Percentiles rank a stretch among this genome's conserved stretches.
Conservation (phyloP, 805 yeast genomes). For the Yamadazyma olivae region DNA sequence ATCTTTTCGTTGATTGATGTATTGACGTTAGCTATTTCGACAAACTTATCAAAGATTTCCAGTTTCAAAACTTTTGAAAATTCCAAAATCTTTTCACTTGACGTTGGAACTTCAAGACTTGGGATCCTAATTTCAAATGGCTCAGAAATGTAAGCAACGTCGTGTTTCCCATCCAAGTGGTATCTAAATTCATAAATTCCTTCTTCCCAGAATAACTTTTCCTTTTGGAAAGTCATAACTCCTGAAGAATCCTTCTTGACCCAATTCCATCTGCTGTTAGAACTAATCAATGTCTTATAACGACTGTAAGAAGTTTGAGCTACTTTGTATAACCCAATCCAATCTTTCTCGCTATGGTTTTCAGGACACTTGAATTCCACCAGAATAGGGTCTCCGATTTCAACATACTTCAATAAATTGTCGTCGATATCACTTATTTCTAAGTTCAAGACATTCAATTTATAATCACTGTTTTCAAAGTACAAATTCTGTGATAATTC, state of each 20-base stretch:
- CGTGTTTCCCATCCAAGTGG: constrained; percentile 64
- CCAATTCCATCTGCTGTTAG: constrained; percentile 66
- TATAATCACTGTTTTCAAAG: constrained; percentile 35
- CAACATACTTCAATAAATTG: constrained; percentile 14
- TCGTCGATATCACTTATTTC: constrained; percentile 9
- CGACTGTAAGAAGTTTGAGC: constrained; percentile 56
- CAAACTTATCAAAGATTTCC: constrained; percentile 29
- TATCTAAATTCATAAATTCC: constrained; percentile 76
- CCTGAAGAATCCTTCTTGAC: constrained; percentile 37
- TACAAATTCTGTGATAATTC: constrained; percentile 39
- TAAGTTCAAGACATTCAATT: constrained; percentile 23
- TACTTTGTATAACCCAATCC: constrained; percentile 75
- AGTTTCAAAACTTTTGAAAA: constrained; percentile 31
- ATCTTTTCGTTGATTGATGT: constrained; percentile 24
- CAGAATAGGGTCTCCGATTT: constrained; percentile 51
- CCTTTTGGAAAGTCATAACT: constrained; percentile 43
- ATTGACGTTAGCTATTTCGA: constrained; percentile 21
- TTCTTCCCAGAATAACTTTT: constrained; percentile 56
- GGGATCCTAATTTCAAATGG: constrained; percentile 61
- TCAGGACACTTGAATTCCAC: constrained; percentile 56
- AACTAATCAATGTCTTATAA: constrained; percentile 55
- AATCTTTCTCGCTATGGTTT: constrained; percentile 50
- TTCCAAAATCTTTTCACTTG: constrained; percentile 22
- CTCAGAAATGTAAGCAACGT: constrained; percentile 60
- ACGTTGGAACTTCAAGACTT: constrained; percentile 30